Base-by-base conservation (phyloP, 2,329 filamentous ascomycete genomes). In the Volutella citrinella region DNA sequence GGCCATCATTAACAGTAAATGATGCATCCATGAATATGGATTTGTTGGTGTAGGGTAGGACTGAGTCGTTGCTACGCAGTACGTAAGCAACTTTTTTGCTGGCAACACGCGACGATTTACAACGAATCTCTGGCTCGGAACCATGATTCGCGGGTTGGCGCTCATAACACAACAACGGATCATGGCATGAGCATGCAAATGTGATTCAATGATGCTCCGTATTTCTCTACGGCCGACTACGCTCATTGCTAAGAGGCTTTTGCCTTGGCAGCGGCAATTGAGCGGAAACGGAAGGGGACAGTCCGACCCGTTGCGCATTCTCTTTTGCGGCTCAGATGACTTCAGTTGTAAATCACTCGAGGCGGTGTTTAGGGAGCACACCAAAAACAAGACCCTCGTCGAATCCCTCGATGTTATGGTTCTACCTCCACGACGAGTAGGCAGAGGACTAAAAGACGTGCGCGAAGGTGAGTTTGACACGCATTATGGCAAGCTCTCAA, bases 241-340 rank as follows among this genome's bases (percentile, higher is more conserved):
- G 10, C 27, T 42, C 10, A 22, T 50, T n/a, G 34, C 37, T 30
- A 35, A 32, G 16, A 25, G 16, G 19, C 13, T 38, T 15, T 11
- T 34, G 15, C 22, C 31, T 33, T 34, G 41, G 34, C 35, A 27
- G 14, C 50, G 34, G 40, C n/a, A n/a, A n/a, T n/a, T n/a, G n/a
- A n/a, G n/a, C n/a, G n/a, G n/a, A n/a, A n/a, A n/a, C n/a, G 27
- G 38, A 18, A 19, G 25, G 15, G 45, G 27, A 23, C 13, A 40
- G 12, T 66, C 71, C 1, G 71, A 79, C 5, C 85, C 87, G 4
- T 70, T 98, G 19, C 76, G 82, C 20, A 88, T 98, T 34, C 74
- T 98, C 5, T 98, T 96, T 64, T 97, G 90, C 64, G 93, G 93
- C 43, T 93, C 91, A 4, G 93, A 98, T 60, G 73, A 81, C 4